These are phyloP conservation scores for Blastomyces percursus DNA, from an alignment of 2,329 filamentous ascomycete genomes.

Conservation along the genomic window DNA sequence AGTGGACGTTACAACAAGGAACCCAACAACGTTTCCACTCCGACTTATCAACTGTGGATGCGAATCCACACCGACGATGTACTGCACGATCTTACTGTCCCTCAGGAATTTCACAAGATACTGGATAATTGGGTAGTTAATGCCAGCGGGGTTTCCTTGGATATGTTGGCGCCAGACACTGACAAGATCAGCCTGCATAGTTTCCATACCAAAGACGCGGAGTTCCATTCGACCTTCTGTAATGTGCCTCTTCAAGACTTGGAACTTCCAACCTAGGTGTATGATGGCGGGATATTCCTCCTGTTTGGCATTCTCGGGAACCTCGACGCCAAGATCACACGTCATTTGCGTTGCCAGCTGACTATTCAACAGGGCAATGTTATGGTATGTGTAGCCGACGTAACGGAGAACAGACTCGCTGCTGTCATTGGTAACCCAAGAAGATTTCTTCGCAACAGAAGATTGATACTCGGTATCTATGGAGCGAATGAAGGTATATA, in stretches of 20 bases:
- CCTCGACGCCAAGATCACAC: slow-evolving; percentile 26
- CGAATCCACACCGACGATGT: slow-evolving; percentile 80
- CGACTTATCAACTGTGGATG: slow-evolving; percentile 81
- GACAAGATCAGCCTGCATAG: slow-evolving; percentile 61
- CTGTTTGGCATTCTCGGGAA: slow-evolving; percentile 20
- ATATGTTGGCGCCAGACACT: slow-evolving; percentile 50
- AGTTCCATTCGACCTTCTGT: slow-evolving; percentile 83
- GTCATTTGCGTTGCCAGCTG: slow-evolving; percentile 27
- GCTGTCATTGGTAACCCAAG: slow-evolving; percentile 34
- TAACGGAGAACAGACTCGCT: slow-evolving; percentile 28
- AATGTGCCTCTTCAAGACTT: slow-evolving; percentile 58
- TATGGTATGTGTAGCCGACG: slow-evolving; percentile 24
- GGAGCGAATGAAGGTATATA: slow-evolving; percentile 23
- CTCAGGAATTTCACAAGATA: slow-evolving; percentile 61
- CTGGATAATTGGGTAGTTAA: slow-evolving; percentile 47
- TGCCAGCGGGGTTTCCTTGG: slow-evolving; percentile 33
- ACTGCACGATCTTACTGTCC: slow-evolving; percentile 62
- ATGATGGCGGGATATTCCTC: slow-evolving; percentile 28
- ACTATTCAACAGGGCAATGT: slow-evolving; percentile 22
- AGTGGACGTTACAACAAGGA: slow-evolving; percentile 66
- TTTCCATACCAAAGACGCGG: slow-evolving; percentile 65
- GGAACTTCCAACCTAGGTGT: slow-evolving; percentile 55
- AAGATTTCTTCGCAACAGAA: slow-evolving; percentile 32
- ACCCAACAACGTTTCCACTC: slow-evolving; percentile 74
- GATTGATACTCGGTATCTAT: slow-evolving; percentile 30